A percentile compares a stretch with the other conserved stretches of the same genome.
Conservation (phyloP, 2,329 filamentous ascomycete genomes). For the Dactylellina haptotyla region DNA sequence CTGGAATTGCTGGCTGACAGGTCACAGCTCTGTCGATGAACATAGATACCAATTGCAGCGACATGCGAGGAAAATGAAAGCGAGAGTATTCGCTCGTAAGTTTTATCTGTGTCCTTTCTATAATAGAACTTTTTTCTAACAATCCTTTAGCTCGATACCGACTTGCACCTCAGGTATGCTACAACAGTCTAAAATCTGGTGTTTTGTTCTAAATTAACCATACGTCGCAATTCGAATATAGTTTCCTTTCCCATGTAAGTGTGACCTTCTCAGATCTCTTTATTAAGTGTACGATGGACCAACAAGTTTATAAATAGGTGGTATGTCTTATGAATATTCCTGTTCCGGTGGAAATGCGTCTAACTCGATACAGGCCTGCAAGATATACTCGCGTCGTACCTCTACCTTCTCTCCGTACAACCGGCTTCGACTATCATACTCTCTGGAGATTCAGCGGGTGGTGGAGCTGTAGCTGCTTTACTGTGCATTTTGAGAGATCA, state of each 20-base stretch:
- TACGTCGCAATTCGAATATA: constrained; percentile 67
- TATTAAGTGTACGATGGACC: not conserved
- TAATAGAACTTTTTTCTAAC: not conserved
- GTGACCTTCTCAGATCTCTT: not conserved
- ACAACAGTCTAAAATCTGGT: not conserved
- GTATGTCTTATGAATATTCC: constrained; percentile 3
- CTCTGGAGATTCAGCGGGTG: constrained; percentile 92
- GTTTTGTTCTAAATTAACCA: not conserved
- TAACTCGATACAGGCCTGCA: constrained; percentile 67
- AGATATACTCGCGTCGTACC: constrained; percentile 87
- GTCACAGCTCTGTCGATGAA: constrained; percentile 81
- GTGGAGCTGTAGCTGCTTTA: constrained; percentile 84
- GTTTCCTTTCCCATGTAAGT: constrained; percentile 91
- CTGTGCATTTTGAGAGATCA: constrained; percentile 84
- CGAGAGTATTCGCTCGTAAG: constrained; percentile 78
- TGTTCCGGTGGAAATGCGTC: not conserved
- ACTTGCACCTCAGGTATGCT: constrained; percentile 69
- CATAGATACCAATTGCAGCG: constrained; percentile 98
- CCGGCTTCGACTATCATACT: constrained; percentile 84
- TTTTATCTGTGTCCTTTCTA: not conserved
- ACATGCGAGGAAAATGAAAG: constrained; percentile 92
- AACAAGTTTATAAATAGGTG: constrained; percentile 5
- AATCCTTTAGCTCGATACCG: constrained; percentile 73
- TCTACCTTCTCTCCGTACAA: constrained; percentile 80
- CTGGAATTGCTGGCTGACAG: not conserved